phyloP scores from a whole-genome alignment of 2,329 filamentous ascomycete genomes.

The Peltaster fructicola region DNA sequence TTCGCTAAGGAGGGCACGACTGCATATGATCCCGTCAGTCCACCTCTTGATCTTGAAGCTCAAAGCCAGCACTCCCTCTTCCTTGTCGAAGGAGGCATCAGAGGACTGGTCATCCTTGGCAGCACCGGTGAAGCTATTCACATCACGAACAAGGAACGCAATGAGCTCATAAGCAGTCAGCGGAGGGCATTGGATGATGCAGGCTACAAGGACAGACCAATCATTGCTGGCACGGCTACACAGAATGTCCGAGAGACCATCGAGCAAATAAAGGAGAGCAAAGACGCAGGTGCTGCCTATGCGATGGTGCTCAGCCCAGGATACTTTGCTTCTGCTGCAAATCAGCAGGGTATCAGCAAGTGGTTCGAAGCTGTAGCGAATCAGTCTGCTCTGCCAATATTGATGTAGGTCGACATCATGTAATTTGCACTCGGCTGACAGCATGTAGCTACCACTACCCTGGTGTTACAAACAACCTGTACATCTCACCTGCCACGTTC shows the following conservation, averaged over 20 bases:
- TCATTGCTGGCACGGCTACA: conserved; percentile 45
- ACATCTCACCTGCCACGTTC: conserved; percentile 40
- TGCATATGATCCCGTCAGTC: conserved; percentile 27
- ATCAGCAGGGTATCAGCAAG: conserved; percentile 39
- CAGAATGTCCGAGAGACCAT: conserved; percentile 46
- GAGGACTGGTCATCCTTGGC: conserved; percentile 44
- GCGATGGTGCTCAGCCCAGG: conserved; percentile 46
- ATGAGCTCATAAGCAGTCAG: conserved; percentile 36
- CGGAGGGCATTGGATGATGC: conserved; percentile 37
- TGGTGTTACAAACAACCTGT: conserved; percentile 22
- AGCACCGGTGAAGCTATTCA: conserved; percentile 49
- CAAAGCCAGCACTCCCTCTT: conserved; percentile 42
- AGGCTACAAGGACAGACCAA: conserved; percentile 40
- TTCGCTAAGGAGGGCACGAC: conserved; percentile 33
- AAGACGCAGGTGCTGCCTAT: conserved; percentile 41
- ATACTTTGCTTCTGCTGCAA: conserved; percentile 43
- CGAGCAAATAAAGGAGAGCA: conserved; percentile 37
- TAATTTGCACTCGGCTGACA: no score
- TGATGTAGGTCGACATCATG: conserved; percentile 40
- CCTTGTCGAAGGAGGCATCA: conserved; percentile 41
- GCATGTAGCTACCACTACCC: not conserved
- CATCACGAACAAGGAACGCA: conserved; percentile 39
- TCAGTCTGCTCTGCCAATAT: conserved; percentile 39
- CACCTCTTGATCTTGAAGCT: conserved; percentile 39
- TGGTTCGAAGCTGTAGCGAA: conserved; percentile 48